Evolutionary conservation across 1,284 basidiomycete species (phyloP).

Genomic region (Ganoderma boninense): DNA sequence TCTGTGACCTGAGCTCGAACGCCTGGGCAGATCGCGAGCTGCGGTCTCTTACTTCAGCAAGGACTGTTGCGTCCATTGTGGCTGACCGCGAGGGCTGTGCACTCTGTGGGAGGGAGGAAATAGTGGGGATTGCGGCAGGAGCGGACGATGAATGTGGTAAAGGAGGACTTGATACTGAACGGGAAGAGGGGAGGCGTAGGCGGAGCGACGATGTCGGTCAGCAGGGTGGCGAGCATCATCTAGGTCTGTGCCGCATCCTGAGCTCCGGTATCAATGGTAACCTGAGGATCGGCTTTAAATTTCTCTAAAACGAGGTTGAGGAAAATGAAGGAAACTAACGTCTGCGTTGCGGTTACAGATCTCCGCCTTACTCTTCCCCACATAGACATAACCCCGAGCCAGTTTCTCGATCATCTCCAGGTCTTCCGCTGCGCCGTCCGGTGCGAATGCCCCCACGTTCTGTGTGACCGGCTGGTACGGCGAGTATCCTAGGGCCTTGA

Average conservation of each 20-base stretch:
- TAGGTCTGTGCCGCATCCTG: conserved; percentile 72
- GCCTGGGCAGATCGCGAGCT: conserved; percentile 31
- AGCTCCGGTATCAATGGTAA: conserved; percentile 68
- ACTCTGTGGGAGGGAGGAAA: conserved; percentile 14
- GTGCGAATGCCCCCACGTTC: conserved; percentile 58
- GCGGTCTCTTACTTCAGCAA: conserved; percentile 18
- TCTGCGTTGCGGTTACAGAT: conserved; percentile 70
- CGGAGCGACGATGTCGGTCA: conserved; percentile 54
- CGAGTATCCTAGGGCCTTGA: conserved; percentile 63
- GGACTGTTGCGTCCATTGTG: conserved; percentile 27
- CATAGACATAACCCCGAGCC: conserved; percentile 73
- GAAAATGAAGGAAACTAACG: conserved; percentile 45
- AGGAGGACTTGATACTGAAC: conserved; percentile 31
- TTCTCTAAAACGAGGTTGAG: background rate
- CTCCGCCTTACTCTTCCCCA: conserved; percentile 57
- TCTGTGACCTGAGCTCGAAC: conserved; percentile 31
- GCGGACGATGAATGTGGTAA: conserved; percentile 53
- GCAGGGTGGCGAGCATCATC: conserved; percentile 68
- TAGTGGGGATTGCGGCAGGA: conserved; percentile 50
- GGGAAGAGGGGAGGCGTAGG: conserved; percentile 39
- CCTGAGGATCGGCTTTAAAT: conserved; percentile 44
- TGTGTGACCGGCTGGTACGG: conserved; percentile 58
- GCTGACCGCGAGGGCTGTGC: conserved; percentile 29
- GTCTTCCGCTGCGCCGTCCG: conserved; percentile 48
- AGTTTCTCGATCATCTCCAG: conserved; percentile 65